These are phyloP conservation scores for Microglena sp. DNA, from an alignment of 139 green algal genomes.

Conservation along the genomic window DNA sequence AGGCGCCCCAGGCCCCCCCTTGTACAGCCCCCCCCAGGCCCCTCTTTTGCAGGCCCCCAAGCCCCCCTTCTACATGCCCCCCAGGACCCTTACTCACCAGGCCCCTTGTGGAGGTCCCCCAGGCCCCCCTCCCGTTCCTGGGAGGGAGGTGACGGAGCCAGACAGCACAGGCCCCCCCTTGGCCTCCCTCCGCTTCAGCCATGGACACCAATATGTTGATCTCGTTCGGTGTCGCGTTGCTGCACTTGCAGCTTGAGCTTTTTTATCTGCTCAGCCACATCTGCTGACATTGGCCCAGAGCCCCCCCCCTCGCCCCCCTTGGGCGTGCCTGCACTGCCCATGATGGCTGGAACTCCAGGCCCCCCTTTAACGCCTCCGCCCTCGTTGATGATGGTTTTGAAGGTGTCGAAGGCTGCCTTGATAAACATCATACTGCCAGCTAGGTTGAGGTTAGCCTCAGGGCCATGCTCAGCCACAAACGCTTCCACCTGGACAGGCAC, in stretches of 20 bases:
- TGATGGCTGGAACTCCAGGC: not conserved
- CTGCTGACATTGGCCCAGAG: not conserved
- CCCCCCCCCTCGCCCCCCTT: not conserved
- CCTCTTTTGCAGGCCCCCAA: not conserved
- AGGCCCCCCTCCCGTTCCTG: not conserved
- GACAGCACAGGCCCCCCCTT: not conserved
- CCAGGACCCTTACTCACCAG: not conserved
- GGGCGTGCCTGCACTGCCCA: not conserved
- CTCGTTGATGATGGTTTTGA: constrained; percentile 10
- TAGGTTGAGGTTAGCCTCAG: constrained; percentile 42
- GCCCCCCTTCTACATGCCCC: not conserved
- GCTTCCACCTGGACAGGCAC: constrained; percentile 18
- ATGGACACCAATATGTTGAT: constrained; percentile 75
- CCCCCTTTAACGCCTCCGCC: not conserved
- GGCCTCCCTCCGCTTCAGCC: constrained; percentile 34
- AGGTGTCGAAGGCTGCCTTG: constrained; percentile 31
- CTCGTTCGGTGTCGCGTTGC: constrained; percentile 78
- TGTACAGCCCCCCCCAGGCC: not conserved
- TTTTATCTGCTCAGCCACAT: constrained; percentile 41
- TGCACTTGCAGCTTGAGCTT: constrained; percentile 67
- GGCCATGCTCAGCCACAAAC: constrained; percentile 37
- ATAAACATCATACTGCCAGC: constrained; percentile 67
- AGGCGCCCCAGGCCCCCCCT: too few species aligned
- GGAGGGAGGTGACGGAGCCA: not conserved
- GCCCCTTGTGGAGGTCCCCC: not conserved